phyloP scores from a whole-genome alignment of 1,284 basidiomycete genomes.

The Melampsora abietis-canadensis region DNA sequence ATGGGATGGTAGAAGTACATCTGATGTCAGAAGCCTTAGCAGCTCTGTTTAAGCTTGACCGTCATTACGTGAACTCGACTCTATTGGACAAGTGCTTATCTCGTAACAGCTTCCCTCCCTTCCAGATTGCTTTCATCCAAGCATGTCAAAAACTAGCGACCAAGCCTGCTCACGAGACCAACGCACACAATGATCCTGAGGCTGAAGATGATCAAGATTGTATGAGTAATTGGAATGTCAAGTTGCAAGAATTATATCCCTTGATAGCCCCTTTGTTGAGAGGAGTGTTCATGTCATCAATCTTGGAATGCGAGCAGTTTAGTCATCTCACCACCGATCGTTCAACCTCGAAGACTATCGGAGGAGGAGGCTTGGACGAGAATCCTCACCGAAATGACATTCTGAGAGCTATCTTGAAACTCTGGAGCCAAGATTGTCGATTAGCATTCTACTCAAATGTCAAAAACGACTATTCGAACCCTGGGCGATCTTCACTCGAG shows the following conservation, averaged over 20 bases:
- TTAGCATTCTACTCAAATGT: constrained; percentile 23
- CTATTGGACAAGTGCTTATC: constrained; percentile 40
- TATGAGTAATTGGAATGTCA: constrained; percentile 42
- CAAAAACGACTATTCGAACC: background rate
- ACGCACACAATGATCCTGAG: constrained; percentile 1
- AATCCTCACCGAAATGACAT: constrained; percentile 27
- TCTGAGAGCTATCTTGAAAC: constrained; percentile 29
- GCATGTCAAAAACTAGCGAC: constrained; percentile 31
- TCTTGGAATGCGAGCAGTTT: constrained; percentile 28
- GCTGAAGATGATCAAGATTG: constrained; percentile 30
- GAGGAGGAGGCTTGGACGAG: constrained; percentile 1
- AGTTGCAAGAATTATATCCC: constrained; percentile 38
- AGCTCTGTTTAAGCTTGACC: constrained; percentile 51
- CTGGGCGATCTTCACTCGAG: constrained; percentile 22
- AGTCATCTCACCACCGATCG: constrained; percentile 28
- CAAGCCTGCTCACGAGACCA: constrained; percentile 10
- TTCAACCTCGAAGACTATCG: constrained; percentile 29
- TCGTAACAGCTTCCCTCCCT: constrained; percentile 31
- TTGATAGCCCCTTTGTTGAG: constrained; percentile 25
- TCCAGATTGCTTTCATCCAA: constrained; percentile 43
- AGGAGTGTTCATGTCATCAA: constrained; percentile 29
- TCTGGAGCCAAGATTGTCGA: constrained; percentile 38
- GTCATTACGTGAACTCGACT: constrained; percentile 29
- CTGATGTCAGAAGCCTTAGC: constrained; percentile 51
- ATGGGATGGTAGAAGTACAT: constrained; percentile 49